These are phyloP conservation scores for Fusarium lateritium DNA, from an alignment of 2,329 filamentous ascomycete species.

Conservation along the genomic window DNA sequence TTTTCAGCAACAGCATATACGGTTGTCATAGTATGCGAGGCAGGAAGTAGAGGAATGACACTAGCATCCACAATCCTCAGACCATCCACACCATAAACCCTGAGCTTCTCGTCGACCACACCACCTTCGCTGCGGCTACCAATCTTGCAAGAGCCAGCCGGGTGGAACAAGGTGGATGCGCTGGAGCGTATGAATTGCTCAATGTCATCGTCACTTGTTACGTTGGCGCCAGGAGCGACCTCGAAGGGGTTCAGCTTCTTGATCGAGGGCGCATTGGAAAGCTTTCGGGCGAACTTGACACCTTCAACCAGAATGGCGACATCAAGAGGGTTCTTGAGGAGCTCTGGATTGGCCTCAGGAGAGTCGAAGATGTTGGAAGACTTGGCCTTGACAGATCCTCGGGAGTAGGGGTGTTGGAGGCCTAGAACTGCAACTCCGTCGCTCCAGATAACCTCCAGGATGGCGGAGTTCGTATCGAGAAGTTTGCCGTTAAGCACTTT, in stretches of 20 bases:
- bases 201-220: slow-evolving; percentile 33
- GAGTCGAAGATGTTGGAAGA: slow-evolving; percentile 38
- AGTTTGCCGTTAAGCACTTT: slow-evolving; percentile 34
- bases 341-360: slow-evolving; percentile 32
- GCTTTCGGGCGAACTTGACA: slow-evolving; percentile 34
- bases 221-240: slow-evolving; percentile 17
- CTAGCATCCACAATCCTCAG: slow-evolving; percentile 57
- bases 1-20: slow-evolving; percentile 51
- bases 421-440: slow-evolving; percentile 33
- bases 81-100: slow-evolving; percentile 43
- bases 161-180: slow-evolving; percentile 39
- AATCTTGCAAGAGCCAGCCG: slow-evolving; percentile 52
- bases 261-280: slow-evolving; percentile 19
- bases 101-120: slow-evolving; percentile 46
- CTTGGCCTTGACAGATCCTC: slow-evolving; percentile 39
- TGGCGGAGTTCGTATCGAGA: slow-evolving; percentile 21
- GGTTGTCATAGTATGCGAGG: slow-evolving; percentile 47
- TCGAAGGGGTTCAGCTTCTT: slow-evolving; percentile 21
- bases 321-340: slow-evolving; percentile 41
- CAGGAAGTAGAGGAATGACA: slow-evolving; percentile 47
- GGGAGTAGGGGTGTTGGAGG: slow-evolving; percentile 44
- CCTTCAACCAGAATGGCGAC: slow-evolving; percentile 21
- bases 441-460: slow-evolving; percentile 40
- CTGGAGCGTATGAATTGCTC: slow-evolving; percentile 33
- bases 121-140: slow-evolving; percentile 60